Evolutionary conservation across 306 rosid species (phyloP), one percentile per base, ranked within the genome.

Genomic region (Lathyrus tuberosus): DNA sequence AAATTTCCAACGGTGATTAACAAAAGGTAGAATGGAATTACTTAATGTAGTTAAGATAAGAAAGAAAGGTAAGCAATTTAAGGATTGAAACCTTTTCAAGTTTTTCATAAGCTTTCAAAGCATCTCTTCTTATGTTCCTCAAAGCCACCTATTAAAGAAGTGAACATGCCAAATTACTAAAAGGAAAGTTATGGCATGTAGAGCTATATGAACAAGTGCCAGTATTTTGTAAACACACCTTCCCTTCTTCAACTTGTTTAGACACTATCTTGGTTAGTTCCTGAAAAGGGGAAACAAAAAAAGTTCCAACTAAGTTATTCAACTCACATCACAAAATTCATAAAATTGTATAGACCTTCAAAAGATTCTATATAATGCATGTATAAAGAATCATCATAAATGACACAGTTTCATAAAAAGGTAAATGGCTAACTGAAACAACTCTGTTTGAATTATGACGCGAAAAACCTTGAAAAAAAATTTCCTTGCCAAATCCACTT

Each of bases 71-170:
- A 44, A 37, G 56, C 48, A 76, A 70, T 69, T 76, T 12, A 69
- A 80, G 54, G 58, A 73, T 81, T 76, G 65, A 73, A 71, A 91
- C 99, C 99, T 95, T 95, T 85, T 95, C 96, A 66, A 95, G 97
- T 74, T 95, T 95, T 47, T 91, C 96, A 71, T 84, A 89, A 75
- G 97, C 95, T 82, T 89, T 95, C 73, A 95, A 62, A 57, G 91
- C 91, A 86, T 95, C 99, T 82, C 99, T 91, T 83, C 99, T 85
- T 81, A 95, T 89, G 72, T 95, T 95, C 88, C 99, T 84, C 75
- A 95, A 62, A 71, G 96, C 97, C 76, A 95, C 99, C 97, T 89
- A 71, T 22, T 62, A 78, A 57, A 37, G 44, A 35, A 60, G 8
- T 4, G 78, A 58, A 37, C 31, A 43, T 17, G 35, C 16, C 24